Evolutionary conservation across 257 asterid genomes (phyloP).

Genomic region (Penstemon eatonii): DNA sequence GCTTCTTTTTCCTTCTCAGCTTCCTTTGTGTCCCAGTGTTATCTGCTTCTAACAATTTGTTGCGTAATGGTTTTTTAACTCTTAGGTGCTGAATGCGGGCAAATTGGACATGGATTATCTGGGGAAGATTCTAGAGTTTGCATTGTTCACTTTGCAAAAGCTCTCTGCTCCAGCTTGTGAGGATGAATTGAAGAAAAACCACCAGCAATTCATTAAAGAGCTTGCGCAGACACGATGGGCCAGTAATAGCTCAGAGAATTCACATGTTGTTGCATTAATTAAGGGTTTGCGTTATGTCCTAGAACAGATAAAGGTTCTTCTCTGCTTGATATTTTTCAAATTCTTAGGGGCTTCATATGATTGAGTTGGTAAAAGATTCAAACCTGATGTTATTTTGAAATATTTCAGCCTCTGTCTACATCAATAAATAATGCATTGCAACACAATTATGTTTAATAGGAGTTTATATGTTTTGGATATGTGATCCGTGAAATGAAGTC

Average conservation of each 20-base stretch:
- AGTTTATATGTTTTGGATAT: not conserved
- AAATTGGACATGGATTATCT: slow-evolving; percentile 53
- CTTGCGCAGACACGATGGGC: slow-evolving; percentile 38
- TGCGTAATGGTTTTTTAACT: not conserved
- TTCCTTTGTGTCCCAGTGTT: slow-evolving; percentile 1
- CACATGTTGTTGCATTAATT: slow-evolving; percentile 41
- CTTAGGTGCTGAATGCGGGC: slow-evolving; percentile 51
- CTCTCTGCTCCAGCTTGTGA: slow-evolving; percentile 59
- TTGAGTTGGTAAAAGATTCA: not conserved
- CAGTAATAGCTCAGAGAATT: slow-evolving; percentile 32
- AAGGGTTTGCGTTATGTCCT: slow-evolving; percentile 60
- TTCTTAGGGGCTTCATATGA: not conserved
- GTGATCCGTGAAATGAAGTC: not conserved
- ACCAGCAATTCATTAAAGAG: slow-evolving; percentile 42
- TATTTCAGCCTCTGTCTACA: not conserved
- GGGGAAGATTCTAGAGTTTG: slow-evolving; percentile 53
- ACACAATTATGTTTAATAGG: not conserved
- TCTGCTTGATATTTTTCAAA: not conserved
- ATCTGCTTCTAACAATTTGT: not conserved
- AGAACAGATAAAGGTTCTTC: slow-evolving; percentile 61
- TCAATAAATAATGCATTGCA: not conserved
- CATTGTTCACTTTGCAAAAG: slow-evolving; percentile 47
- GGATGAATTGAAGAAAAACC: slow-evolving; percentile 43
- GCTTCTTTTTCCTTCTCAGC: not conserved
- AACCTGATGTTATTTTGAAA: no score